Conservation (phyloP, 495 filamentous ascomycete species). For the Choiromyces venosus region DNA sequence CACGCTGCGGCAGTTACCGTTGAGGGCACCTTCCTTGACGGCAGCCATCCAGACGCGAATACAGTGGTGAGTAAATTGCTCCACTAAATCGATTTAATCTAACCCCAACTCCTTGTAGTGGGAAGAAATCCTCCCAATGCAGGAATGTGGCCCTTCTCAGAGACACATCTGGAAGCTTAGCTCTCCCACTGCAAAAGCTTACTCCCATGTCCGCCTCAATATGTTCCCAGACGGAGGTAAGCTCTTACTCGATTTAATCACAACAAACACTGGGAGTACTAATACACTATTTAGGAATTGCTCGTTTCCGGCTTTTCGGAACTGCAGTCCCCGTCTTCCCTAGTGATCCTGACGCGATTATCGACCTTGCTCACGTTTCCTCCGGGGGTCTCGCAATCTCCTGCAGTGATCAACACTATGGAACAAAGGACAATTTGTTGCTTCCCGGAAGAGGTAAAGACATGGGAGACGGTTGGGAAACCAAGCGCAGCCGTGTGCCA, state of each 20-base stretch:
- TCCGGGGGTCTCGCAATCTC: slow-evolving; percentile 71
- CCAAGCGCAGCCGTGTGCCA: slow-evolving; percentile 65
- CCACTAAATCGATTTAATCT: neutral
- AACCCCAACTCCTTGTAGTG: slow-evolving; percentile 47
- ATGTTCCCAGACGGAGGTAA: slow-evolving; percentile 84
- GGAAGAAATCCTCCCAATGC: slow-evolving; percentile 64
- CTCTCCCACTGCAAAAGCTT: slow-evolving; percentile 55
- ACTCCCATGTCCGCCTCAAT: slow-evolving; percentile 77
- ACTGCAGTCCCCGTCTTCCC: slow-evolving; percentile 69
- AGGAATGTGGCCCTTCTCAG: slow-evolving; percentile 69
- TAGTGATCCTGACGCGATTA: slow-evolving; percentile 54
- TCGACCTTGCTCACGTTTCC: slow-evolving; percentile 77
- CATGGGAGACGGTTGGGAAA: slow-evolving; percentile 97
- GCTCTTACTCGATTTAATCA: neutral
- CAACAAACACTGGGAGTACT: neutral
- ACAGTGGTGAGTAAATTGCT: slow-evolving; percentile 17
- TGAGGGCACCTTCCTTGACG: slow-evolving; percentile 65
- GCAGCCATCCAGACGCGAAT: slow-evolving; percentile 15
- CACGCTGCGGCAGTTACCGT: slow-evolving; percentile 77
- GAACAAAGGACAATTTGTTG: slow-evolving; percentile 70
- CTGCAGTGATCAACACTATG: slow-evolving; percentile 83
- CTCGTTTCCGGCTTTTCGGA: slow-evolving; percentile 75
- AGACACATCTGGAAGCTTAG: slow-evolving; percentile 73
- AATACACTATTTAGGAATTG: slow-evolving; percentile 54
- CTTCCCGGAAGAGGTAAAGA: slow-evolving; percentile 79